Percentiles rank a stretch among this genome's conserved stretches.
Evolutionary conservation across 495 filamentous ascomycete genomes (phyloP).

Genomic region (Xylaria bambusicola): DNA sequence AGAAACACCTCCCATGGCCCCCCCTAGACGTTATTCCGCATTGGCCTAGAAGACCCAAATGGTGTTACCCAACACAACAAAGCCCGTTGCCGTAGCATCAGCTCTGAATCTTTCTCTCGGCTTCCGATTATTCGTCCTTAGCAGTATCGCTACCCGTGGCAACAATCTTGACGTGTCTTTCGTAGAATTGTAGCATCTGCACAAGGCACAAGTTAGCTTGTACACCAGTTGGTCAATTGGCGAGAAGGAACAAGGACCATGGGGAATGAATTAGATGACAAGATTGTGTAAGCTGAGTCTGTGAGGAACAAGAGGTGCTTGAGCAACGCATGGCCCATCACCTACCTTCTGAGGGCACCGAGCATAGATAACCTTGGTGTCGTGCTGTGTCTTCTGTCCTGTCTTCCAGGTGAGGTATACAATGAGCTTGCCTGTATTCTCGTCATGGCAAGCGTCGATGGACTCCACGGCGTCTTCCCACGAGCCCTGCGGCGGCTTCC

Average conservation of each 20-base stretch:
- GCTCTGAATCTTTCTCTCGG: not conserved
- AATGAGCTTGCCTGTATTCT: slow-evolving; percentile 46
- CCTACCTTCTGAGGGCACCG: slow-evolving; percentile 62
- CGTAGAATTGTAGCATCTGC: slow-evolving; percentile 64
- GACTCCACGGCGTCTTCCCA: slow-evolving; percentile 60
- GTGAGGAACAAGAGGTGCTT: not conserved
- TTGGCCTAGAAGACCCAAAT: not conserved
- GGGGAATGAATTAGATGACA: too few species aligned
- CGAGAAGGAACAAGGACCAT: not conserved
- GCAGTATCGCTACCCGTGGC: slow-evolving; percentile 14
- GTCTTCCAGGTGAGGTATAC: slow-evolving; percentile 59
- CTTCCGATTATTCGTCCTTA: slow-evolving; percentile 19
- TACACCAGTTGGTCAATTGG: too few species aligned
- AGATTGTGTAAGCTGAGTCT: too few species aligned
- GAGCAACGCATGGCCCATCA: not conserved
- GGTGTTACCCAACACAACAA: too few species aligned
- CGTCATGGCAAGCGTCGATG: slow-evolving; percentile 60
- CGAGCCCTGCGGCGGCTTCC: slow-evolving; percentile 56
- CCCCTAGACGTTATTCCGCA: not conserved
- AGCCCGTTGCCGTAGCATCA: too few species aligned
- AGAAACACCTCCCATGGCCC: too few species aligned
- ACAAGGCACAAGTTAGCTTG: not conserved
- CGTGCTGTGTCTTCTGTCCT: slow-evolving; percentile 61
- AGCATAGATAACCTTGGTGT: slow-evolving; percentile 55
- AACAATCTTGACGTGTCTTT: slow-evolving; percentile 57